Percentiles rank a stretch among this genome's conserved stretches.
Conservation (phyloP, 2,329 filamentous ascomycete genomes). For the Bimuria novae-zelandiae region DNA sequence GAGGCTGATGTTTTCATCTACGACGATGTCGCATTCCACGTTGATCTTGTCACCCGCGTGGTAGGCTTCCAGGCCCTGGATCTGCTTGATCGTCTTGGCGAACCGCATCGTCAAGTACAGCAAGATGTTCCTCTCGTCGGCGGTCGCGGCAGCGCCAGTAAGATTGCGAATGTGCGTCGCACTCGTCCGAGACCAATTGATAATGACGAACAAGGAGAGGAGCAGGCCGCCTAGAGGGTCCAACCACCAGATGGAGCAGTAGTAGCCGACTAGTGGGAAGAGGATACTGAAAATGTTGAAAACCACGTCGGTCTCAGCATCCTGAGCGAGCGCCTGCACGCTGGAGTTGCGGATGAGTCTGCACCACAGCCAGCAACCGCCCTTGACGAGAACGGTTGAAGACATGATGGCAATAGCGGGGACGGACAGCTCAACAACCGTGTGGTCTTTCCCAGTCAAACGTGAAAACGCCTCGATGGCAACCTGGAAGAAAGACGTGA, state of each 20-base stretch:
- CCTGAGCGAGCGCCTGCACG: slow-evolving; percentile 76
- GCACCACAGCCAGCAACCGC: slow-evolving; percentile 84
- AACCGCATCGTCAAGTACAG: slow-evolving; percentile 94
- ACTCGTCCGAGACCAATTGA: slow-evolving; percentile 77
- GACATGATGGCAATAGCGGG: slow-evolving; percentile 81
- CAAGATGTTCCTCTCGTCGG: slow-evolving; percentile 81
- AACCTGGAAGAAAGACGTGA: slow-evolving; percentile 81
- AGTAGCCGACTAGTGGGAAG: slow-evolving; percentile 81
- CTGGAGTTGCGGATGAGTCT: slow-evolving; percentile 83
- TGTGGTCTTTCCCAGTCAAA: slow-evolving; percentile 64
- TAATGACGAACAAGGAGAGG: slow-evolving; percentile 77
- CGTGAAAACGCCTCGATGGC: slow-evolving; percentile 70
- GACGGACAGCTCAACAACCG: slow-evolving; percentile 72
- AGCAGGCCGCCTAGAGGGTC: slow-evolving; percentile 78
- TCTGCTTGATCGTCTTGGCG: slow-evolving; percentile 82
- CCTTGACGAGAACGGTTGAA: slow-evolving; percentile 79
- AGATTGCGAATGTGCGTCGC: slow-evolving; percentile 79
- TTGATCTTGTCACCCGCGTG: slow-evolving; percentile 85
- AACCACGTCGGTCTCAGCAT: slow-evolving; percentile 75
- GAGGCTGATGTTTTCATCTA: slow-evolving; percentile 74
- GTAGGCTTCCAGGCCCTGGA: slow-evolving; percentile 83
- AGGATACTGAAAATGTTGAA: slow-evolving; percentile 91
- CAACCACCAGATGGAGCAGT: slow-evolving; percentile 79
- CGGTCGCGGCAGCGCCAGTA: slow-evolving; percentile 76
- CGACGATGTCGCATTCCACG: slow-evolving; percentile 81